Evolutionary conservation across 176 grass and related monocot genomes (phyloP), one percentile per base, ranked within the genome.

Genomic region (Triticum aestivum): DNA sequence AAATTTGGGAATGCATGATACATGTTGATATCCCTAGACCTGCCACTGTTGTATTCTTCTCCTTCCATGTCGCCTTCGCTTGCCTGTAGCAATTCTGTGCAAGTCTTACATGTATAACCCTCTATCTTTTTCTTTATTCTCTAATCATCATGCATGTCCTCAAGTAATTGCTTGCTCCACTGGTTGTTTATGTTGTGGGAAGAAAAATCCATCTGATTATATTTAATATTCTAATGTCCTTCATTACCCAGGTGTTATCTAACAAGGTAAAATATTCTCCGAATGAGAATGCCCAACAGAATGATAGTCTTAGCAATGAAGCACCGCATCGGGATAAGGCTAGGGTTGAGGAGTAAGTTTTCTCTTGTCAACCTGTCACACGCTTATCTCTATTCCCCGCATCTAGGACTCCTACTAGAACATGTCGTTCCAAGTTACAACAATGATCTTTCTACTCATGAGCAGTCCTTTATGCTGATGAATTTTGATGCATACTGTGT

Each of bases 201-300:
- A 47, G 24, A 73, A 45, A 73, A 11, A 67, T 77, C 38, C 59
- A 79, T 79, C 13, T 56, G 32, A 27, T 75, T 38, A 63, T 65
- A 61, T 69, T 51, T 69, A 73, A 71, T 66, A 52, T 69, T 81
- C 65, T 59, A 70, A 20, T 85, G n/a, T 34, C 23, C 18, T 75
- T 61, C 23, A 20, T 63, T 89, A 38, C 65, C 63, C 70, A 98
- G 96, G 89, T 87, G 6, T 84, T 69, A 69, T 79, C 89, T 89
- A 98, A 95, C 85, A 91, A 88, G 66, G 33, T 84, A 76, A 94
- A 98, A 81, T 94, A 92, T 91, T 86, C 87, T 87, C 65, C 65
- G 76, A 89, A 89, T 63, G 75, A 89, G 42, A 90, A 41, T 41
- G 39, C 8, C 8, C 39, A 41, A 41, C 39, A 41, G 39, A 41